phyloP scores from a whole-genome alignment of 495 filamentous ascomycete genomes.

The Aspergillus carlsbadensis region DNA sequence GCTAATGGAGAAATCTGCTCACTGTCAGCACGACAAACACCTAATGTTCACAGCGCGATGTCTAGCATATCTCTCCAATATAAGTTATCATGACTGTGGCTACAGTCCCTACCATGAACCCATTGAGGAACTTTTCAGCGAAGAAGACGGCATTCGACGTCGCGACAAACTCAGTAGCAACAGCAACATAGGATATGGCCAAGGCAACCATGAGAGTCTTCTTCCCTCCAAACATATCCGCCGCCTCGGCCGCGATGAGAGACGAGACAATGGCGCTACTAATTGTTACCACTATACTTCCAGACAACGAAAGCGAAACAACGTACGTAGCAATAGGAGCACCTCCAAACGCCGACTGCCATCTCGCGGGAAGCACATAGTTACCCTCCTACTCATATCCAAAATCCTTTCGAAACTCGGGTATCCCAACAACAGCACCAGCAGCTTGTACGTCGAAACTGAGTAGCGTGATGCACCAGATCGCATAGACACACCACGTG shows the following conservation, averaged over 20 bases:
- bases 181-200: not conserved
- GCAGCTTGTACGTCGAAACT: not conserved
- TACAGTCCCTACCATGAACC: not conserved
- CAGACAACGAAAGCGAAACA: not conserved
- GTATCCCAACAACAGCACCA: not conserved
- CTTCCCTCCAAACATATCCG: not conserved
- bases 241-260: not conserved
- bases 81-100: not conserved
- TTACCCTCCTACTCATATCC: not conserved
- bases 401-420: not conserved
- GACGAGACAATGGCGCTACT: not conserved
- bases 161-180: not conserved
- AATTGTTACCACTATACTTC: too few relatives aligned
- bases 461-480: not conserved
- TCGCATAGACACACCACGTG: not conserved
- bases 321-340: slow-evolving; percentile 1
- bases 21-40: too few relatives aligned
- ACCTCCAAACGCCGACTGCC: not conserved
- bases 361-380: not conserved
- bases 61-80: not conserved
- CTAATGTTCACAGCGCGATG: too few relatives aligned
- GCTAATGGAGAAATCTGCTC: not conserved
- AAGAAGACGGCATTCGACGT: not conserved
- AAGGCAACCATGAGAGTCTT: not conserved
- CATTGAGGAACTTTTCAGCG: not conserved